These are phyloP conservation scores for Neonectria faginata DNA, from an alignment of 2,329 filamentous ascomycete genomes.

Conservation along the genomic window DNA sequence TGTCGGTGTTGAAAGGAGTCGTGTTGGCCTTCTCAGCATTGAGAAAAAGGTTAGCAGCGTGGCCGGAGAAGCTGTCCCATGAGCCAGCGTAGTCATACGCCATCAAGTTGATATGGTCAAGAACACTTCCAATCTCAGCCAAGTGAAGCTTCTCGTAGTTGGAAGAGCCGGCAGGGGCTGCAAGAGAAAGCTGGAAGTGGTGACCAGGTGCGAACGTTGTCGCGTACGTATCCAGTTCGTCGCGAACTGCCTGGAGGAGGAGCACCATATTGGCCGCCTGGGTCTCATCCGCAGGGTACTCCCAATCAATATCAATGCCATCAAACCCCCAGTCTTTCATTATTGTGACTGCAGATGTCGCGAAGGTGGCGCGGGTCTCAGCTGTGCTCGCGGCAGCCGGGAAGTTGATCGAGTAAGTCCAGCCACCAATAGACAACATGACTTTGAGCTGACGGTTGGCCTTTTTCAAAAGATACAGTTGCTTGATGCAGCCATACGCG, in stretches of 20 bases:
- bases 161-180: constrained; percentile 61
- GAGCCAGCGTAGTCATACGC: constrained; percentile 82
- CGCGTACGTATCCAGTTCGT: constrained; percentile 62
- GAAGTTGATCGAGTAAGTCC: constrained; percentile 86
- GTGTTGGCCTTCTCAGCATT: constrained; percentile 63
- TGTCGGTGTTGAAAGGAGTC: constrained; percentile 77
- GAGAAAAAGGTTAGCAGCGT: constrained; percentile 78
- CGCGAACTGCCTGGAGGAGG: constrained; percentile 58
- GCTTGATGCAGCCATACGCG: constrained; percentile 84
- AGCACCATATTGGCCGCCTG: constrained; percentile 59
- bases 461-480: constrained; percentile 82
- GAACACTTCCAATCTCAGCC: constrained; percentile 57
- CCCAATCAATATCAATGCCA: constrained; percentile 59
- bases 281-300: constrained; percentile 52
- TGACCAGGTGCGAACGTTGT: constrained; percentile 57
- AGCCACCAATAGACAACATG: constrained; percentile 85
- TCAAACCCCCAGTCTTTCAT: constrained; percentile 68
- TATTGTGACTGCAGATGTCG: constrained; percentile 73
- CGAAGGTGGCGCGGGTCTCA: constrained; percentile 73
- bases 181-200: constrained; percentile 67
- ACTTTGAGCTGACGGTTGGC: constrained; percentile 81
- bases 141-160: constrained; percentile 64
- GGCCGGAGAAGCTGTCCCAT: constrained; percentile 73
- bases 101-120: constrained; percentile 76
- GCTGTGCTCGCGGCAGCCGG: constrained; percentile 73